Percentiles rank a stretch among this genome's conserved stretches.
Evolutionary conservation across 1,139 yeast species (phyloP).

Genomic region (Lodderomyces beijingensis): DNA sequence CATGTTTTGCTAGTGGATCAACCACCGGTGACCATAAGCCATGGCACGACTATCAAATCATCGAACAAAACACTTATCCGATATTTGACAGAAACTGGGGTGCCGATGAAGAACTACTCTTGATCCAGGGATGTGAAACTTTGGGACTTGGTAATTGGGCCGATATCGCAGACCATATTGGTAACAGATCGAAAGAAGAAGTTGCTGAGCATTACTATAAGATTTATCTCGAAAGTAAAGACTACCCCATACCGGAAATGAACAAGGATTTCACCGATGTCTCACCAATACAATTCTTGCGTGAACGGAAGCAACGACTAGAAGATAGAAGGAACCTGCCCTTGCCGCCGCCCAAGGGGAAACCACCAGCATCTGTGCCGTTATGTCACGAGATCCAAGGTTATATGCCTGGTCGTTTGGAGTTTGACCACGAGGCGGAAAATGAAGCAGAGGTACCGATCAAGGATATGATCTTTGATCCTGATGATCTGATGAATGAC

Average conservation of each 20-base stretch:
- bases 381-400: slow-evolving; percentile 96
- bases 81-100: slow-evolving; percentile 93
- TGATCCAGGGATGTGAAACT: slow-evolving; percentile 89
- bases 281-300: slow-evolving; percentile 65
- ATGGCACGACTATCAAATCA: slow-evolving; percentile 85
- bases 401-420: slow-evolving; percentile 97
- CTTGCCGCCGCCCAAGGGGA: slow-evolving; percentile 72
- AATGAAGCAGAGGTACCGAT: slow-evolving; percentile 94
- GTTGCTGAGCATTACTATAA: slow-evolving; percentile 77
- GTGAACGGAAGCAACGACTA: slow-evolving; percentile 63
- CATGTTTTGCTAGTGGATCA: slow-evolving; percentile 86
- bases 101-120: slow-evolving; percentile 88
- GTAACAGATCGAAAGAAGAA: slow-evolving; percentile 88
- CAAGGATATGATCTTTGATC: slow-evolving; percentile 92
- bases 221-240: slow-evolving; percentile 61
- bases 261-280: slow-evolving; percentile 60
- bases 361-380: slow-evolving; percentile 90
- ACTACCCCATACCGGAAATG: slow-evolving; percentile 82
- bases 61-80: slow-evolving; percentile 94
- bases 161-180: slow-evolving; percentile 91
- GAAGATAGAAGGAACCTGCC: slow-evolving; percentile 68
- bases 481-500: slow-evolving; percentile 85
- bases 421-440: slow-evolving; percentile 93
- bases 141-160: slow-evolving; percentile 97
- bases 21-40: slow-evolving; percentile 86